Evolutionary conservation across 768 basidiomycete genomes (phyloP), one percentile per base, ranked within the genome.

Genomic region (Russula foetens): DNA sequence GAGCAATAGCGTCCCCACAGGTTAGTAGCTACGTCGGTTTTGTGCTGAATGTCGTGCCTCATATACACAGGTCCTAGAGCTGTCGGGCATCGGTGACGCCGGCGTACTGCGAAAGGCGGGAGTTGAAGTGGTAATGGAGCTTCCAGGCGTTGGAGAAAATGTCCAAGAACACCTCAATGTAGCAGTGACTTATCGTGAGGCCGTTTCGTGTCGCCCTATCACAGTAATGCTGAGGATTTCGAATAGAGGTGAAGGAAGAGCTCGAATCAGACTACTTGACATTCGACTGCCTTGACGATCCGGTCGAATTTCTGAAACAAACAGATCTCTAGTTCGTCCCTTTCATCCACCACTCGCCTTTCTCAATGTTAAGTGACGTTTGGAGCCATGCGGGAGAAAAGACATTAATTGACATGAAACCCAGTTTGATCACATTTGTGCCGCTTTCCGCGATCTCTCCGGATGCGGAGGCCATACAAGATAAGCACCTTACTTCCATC

Each of bases 61-160:
- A 43, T 50, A 24, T 44, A 12, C 8, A n/a, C 21, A 63, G 62
- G 39, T 66, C 21, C 51, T 66, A n/a, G 64, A 66, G 38, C 63
- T 66, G 17, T 66, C 64, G 15, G 64, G 64, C 3, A 66, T 66
- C 8, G 64, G 64, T 14, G 31, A 64, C 33, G 31, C 59, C 5
- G 45, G 39, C 11, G 52, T 66, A 8, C 52, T 66, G 26, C 45
- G 31, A 24, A 45, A 55, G 7, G 52, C 50, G 12, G 58, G 58
- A 7, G 60, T 66, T 11, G 23, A 56, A 21, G 51, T 50, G 15
- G 28, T 23, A 6, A 46, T 63, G 8, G 33, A 63, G 29, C 51
- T 66, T 38, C 58, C 14, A 44, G 56, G 63, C 7, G 64, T 66
- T 28, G 64, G 64, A 11, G 50, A 53, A n/a, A 66, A 66, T 24